Conservation (phyloP, 164 flowering plant genomes). For the Warburgia ugandensis region DNA sequence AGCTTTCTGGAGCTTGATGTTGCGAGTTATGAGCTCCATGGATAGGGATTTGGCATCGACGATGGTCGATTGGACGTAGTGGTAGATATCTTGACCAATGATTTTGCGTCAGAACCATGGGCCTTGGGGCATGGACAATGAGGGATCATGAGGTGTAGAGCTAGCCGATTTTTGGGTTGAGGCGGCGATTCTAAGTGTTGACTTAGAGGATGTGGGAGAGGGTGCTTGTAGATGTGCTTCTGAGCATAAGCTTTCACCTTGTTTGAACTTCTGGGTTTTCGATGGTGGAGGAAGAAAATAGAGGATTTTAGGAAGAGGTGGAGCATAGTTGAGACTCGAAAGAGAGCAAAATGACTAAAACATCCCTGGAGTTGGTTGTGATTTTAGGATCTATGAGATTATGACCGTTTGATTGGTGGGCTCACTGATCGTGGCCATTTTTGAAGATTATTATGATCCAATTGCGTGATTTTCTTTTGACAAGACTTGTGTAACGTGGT, state of each 20-base stretch:
- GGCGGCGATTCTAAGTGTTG: constrained; percentile 65
- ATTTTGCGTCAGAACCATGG: constrained; percentile 82
- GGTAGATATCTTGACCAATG: constrained; percentile 82
- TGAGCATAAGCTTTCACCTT: constrained; percentile 88
- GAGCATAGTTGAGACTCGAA: too few species aligned
- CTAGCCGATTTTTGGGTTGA: constrained; percentile 59
- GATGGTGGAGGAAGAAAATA: too few species aligned
- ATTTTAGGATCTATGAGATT: too few species aligned
- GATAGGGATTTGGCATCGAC: constrained; percentile 60
- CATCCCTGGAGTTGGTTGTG: too few species aligned
- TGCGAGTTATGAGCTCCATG: constrained; percentile 72
- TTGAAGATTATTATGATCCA: too few species aligned
- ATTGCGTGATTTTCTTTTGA: too few species aligned
- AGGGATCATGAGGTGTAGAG: constrained; percentile 79
- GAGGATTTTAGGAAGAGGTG: too few species aligned
- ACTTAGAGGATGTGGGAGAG: constrained; percentile 83
- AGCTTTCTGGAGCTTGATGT: constrained; percentile 72
- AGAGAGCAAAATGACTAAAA: too few species aligned
- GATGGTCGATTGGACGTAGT: constrained; percentile 77
- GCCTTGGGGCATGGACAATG: constrained; percentile 86
- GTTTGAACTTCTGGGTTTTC: too few species aligned
- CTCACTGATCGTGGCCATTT: too few species aligned
- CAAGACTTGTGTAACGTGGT: too few species aligned
- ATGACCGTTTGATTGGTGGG: too few species aligned
- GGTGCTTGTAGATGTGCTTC: constrained; percentile 75